A percentile compares a stretch with the other conserved stretches of the same genome.
Evolutionary conservation across 169 alveolate genomes (phyloP).

Genomic region (Cryptosporidium felis): DNA sequence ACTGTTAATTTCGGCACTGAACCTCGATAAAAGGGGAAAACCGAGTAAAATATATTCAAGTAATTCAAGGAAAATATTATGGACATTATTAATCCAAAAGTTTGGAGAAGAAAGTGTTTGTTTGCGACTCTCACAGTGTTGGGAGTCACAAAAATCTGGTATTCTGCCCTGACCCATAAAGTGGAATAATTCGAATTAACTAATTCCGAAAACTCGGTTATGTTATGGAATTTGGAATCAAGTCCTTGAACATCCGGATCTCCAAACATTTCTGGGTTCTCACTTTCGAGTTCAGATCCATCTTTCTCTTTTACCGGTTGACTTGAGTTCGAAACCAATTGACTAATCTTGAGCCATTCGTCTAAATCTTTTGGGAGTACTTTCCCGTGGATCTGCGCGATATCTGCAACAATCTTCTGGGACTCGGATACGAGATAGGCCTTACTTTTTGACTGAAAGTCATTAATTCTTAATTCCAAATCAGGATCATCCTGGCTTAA

Average conservation of each 20-base stretch:
- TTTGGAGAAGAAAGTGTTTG: conserved; percentile 47
- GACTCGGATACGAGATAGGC: conserved; percentile 42
- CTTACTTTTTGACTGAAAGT: background rate
- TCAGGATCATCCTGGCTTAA: background rate
- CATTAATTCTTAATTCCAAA: no score
- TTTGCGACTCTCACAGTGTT: conserved; percentile 64
- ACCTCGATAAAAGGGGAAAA: conserved; percentile 59
- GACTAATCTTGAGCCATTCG: background rate
- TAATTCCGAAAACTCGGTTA: background rate
- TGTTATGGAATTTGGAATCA: no score
- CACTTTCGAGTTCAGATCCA: no score
- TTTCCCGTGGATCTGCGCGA: conserved; percentile 60
- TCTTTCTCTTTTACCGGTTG: no score
- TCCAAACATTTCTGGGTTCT: no score
- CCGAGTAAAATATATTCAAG: conserved; percentile 42
- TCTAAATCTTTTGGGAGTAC: conserved; percentile 44
- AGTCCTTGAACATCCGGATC: no score
- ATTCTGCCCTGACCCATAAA: conserved; percentile 65
- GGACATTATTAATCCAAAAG: conserved; percentile 50
- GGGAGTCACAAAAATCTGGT: conserved; percentile 59
- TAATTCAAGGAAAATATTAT: conserved; percentile 52
- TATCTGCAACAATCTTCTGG: conserved; percentile 54
- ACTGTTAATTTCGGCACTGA: conserved; percentile 60
- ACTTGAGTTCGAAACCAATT: no score
- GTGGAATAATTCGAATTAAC: conserved; percentile 22